phyloP scores from a whole-genome alignment of 352 stramenopile genomes.

The Phytopythium chamaehyphon region DNA sequence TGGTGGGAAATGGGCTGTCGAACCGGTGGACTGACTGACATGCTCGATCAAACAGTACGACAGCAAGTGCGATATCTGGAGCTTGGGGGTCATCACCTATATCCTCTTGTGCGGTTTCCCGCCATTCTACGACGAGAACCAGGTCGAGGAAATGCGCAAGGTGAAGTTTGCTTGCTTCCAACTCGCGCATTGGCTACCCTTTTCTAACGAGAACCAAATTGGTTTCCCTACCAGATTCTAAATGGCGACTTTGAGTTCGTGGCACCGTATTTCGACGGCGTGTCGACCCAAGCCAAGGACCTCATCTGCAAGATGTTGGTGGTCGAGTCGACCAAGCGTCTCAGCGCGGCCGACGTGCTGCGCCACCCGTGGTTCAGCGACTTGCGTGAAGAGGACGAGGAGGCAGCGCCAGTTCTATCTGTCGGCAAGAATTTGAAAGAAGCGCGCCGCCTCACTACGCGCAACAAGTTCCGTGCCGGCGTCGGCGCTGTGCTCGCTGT shows the following conservation, averaged over 20 bases:
- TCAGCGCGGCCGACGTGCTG: slow-evolving; percentile 68
- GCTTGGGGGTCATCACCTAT: slow-evolving; percentile 85
- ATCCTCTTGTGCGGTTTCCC: slow-evolving; percentile 96
- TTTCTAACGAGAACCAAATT: too few relatives aligned
- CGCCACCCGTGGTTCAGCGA: slow-evolving; percentile 74
- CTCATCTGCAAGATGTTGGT: slow-evolving; percentile 92
- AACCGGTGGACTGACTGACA: background rate
- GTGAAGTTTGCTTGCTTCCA: slow-evolving; percentile 9
- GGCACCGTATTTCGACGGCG: slow-evolving; percentile 87
- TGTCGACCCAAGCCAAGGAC: slow-evolving; percentile 90
- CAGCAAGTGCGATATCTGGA: slow-evolving; percentile 96
- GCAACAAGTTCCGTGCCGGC: slow-evolving; percentile 65
- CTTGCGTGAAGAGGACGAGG: slow-evolving; percentile 53
- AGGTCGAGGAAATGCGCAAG: slow-evolving; percentile 81
- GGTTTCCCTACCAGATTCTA: slow-evolving; percentile 55
- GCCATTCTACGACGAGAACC: slow-evolving; percentile 95
- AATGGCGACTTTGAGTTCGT: slow-evolving; percentile 91
- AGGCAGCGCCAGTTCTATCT: slow-evolving; percentile 27
- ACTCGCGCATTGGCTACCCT: too few relatives aligned
- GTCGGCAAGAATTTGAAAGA: slow-evolving; percentile 83
- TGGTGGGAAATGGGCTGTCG: background rate
- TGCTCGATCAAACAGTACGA: slow-evolving; percentile 66
- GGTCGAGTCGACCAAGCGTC: slow-evolving; percentile 79
- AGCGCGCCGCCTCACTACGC: slow-evolving; percentile 37
- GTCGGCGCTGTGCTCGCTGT: slow-evolving; percentile 72